Evolutionary conservation across 2,329 filamentous ascomycete genomes (phyloP).

Genomic region (Mollisia scopiformis): DNA sequence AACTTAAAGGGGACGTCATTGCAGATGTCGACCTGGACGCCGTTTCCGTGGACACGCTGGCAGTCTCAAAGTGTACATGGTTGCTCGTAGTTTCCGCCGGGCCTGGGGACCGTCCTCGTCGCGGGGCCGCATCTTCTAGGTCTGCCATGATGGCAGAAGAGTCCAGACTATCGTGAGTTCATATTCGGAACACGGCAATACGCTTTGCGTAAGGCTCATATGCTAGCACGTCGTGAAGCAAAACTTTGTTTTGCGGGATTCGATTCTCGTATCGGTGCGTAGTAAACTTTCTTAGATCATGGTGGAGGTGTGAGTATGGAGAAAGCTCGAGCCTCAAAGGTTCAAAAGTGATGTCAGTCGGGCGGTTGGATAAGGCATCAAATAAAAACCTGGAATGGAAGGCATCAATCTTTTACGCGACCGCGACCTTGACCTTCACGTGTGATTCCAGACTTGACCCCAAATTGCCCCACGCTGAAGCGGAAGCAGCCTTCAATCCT

Average conservation of each 20-base stretch:
- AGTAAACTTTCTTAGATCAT: not conserved
- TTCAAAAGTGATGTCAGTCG: not conserved
- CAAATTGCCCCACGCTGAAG: no score
- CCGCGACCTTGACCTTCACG: not conserved
- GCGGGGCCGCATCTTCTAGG: conserved; percentile 28
- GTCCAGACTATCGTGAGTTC: conserved; percentile 11
- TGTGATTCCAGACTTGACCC: not conserved
- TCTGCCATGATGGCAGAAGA: conserved; percentile 33
- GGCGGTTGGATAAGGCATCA: no score
- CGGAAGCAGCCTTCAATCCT: no score
- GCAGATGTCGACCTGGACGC: conserved; percentile 35
- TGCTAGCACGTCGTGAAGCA: not conserved
- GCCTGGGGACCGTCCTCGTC: conserved; percentile 31
- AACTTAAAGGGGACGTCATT: conserved; percentile 36
- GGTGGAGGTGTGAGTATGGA: not conserved
- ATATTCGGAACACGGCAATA: conserved; percentile 5
- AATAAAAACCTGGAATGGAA: no score
- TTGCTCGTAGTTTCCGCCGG: conserved; percentile 24
- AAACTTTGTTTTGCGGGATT: not conserved
- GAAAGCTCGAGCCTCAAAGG: not conserved
- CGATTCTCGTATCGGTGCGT: no score
- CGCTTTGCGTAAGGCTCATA: not conserved
- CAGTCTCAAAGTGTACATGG: conserved; percentile 32
- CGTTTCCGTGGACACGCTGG: conserved; percentile 28
- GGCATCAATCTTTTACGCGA: not conserved